A percentile compares a stretch with the other conserved stretches of the same genome.
phyloP scores from a whole-genome alignment of 352 stramenopile species.

The Globisporangium ultimum region DNA sequence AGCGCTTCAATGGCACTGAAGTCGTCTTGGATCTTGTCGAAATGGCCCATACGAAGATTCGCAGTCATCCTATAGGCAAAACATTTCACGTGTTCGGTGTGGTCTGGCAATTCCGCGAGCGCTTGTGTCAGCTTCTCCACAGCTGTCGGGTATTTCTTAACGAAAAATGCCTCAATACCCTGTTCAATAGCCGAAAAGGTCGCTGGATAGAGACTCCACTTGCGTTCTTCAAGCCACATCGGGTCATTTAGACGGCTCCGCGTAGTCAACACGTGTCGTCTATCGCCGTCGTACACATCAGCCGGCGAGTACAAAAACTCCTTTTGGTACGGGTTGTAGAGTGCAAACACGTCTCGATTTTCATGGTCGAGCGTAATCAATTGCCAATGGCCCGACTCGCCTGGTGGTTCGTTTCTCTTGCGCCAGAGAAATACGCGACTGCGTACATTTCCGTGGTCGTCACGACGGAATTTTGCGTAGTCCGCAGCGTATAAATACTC shows the following conservation, averaged over 20 bases:
- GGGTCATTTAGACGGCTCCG: slow-evolving; percentile 18
- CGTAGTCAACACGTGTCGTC: slow-evolving; percentile 52
- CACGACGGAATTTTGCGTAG: slow-evolving; percentile 65
- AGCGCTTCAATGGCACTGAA: slow-evolving; percentile 53
- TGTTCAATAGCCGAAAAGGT: slow-evolving; percentile 44
- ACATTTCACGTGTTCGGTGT: slow-evolving; percentile 69
- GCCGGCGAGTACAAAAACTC: slow-evolving; percentile 65
- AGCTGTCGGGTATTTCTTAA: slow-evolving; percentile 50
- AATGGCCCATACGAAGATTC: slow-evolving; percentile 55
- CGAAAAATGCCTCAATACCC: slow-evolving; percentile 70
- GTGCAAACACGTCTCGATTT: slow-evolving; percentile 53
- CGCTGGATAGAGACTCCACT: slow-evolving; percentile 46
- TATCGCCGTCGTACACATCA: slow-evolving; percentile 46
- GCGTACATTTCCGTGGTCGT: slow-evolving; percentile 38
- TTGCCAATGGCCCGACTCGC: slow-evolving; percentile 59
- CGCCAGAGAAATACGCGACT: slow-evolving; percentile 68
- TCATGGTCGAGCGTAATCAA: slow-evolving; percentile 36
- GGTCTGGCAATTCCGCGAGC: slow-evolving; percentile 44
- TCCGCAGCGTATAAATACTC: slow-evolving; percentile 69
- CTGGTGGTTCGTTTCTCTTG: slow-evolving; percentile 37
- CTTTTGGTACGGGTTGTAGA: slow-evolving; percentile 76
- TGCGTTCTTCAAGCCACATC: slow-evolving; percentile 28
- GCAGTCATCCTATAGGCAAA: slow-evolving; percentile 74
- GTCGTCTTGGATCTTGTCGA: slow-evolving; percentile 44
- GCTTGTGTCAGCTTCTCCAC: slow-evolving; percentile 48